Base-by-base conservation (phyloP, 2,329 filamentous ascomycete genomes). In the Verticillium nubilum region DNA sequence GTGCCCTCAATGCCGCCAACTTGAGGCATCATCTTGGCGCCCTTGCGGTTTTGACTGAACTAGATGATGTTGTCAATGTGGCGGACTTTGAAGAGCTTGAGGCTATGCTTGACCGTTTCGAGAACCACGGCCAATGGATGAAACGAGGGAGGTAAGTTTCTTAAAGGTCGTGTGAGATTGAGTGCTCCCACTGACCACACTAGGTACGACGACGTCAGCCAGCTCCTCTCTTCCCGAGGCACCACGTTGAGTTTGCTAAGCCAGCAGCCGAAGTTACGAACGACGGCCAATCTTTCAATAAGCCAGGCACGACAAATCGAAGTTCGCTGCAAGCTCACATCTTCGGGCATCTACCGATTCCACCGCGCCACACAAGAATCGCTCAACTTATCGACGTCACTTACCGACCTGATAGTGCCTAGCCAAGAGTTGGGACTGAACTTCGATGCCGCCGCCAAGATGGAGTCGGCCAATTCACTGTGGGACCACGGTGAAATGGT, bases 401-500 rank as follows among this genome's bases (percentile, higher is more conserved):
- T 99, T n/a, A 90, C 86, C 13, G 86, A 91, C 59, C 80, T 98
- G 27, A 85, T 92, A n/a, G 71, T 79, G 5, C 78, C 86, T 3
- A 95, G 90, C 69, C 81, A 83, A 61, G 78, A 84, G 0, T 73
- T 91, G n/a, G 91, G 89, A 0, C 75, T 98, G 2, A 84, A 87
- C 60, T 85, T 97, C 52, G 89, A 92, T 68, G 90, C 87, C 13
- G 87, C 87, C 13, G 85, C 92, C 42, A 86, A 88, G 63, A 84
- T 94, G 58, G 95, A 98, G 72, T 85, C 91, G 7, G 93, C 96
- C 12, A 92, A 90, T 67, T 92, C 96, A 6, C 78, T 99, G 1
- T 99, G 95, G 94, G 92, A 96, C 63, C 90, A 97, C 70, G 92
- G 92, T 13, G 94, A 99, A 72, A 91, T 91, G 78, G 86, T 88